Conservation (phyloP, 2,329 filamentous ascomycete genomes). For the Monilinia aucupariae region DNA sequence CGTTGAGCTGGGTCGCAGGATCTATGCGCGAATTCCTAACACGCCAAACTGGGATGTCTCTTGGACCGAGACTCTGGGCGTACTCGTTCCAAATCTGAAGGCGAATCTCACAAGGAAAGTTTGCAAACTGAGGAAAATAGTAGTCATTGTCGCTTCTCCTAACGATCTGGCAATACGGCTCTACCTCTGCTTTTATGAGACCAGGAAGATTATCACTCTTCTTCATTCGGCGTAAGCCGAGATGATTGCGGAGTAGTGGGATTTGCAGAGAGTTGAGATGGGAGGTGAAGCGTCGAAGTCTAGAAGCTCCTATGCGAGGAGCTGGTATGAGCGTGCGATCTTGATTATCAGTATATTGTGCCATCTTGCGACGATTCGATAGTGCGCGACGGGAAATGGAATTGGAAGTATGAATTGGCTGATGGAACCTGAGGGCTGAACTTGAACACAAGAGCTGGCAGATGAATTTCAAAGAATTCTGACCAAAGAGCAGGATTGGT, state of each 20-base stretch:
- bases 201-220: neutral
- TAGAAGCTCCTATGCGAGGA: neutral
- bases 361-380: neutral
- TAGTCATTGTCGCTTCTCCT: neutral
- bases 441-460: no score
- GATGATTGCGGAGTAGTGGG: neutral
- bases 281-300: neutral
- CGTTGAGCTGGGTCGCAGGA: neutral
- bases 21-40: neutral
- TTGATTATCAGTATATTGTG: neutral
- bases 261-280: neutral
- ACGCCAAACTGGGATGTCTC: constrained; percentile 3
- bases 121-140: neutral
- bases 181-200: neutral
- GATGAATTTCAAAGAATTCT: neutral
- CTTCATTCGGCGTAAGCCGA: neutral
- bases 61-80: neutral
- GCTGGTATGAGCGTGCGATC: neutral
- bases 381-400: neutral
- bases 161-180: neutral
- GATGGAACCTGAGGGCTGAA: neutral
- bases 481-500: neutral
- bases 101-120: neutral
- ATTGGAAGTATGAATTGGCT: no score
- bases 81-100: neutral